phyloP scores from a whole-genome alignment of 1,284 basidiomycete genomes.

The Cryptococcus sp. region DNA sequence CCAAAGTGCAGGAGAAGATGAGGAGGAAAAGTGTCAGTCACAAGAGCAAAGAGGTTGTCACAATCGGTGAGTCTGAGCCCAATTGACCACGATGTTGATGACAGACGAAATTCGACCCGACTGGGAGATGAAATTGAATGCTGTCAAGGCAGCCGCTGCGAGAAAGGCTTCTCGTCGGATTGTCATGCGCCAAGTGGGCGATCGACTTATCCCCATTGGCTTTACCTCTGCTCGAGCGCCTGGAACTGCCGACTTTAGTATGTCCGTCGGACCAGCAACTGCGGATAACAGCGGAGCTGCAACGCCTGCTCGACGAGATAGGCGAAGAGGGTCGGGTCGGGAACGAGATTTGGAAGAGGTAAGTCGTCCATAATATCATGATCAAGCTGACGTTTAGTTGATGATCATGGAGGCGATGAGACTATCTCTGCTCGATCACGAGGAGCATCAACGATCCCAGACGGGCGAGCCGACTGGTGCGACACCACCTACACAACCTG shows the following conservation, averaged over 20 bases:
- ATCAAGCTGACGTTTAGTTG: conserved; percentile 53
- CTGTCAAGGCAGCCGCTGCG: conserved; percentile 77
- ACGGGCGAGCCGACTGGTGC: conserved; percentile 18
- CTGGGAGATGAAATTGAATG: conserved; percentile 88
- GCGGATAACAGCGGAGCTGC: conserved; percentile 15
- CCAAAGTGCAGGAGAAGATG: conserved; percentile 34
- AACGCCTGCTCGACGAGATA: conserved; percentile 12
- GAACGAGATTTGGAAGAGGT: conserved; percentile 85
- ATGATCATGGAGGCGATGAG: conserved; percentile 99
- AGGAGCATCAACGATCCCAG: conserved; percentile 49
- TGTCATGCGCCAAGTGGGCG: conserved; percentile 97
- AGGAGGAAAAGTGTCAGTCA: conserved; percentile 49
- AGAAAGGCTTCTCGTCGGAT: conserved; percentile 90
- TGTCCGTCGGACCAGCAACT: conserved; percentile 17
- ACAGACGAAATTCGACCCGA: conserved; percentile 87
- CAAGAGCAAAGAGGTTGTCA: conserved; percentile 68
- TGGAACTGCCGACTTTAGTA: conserved; percentile 43
- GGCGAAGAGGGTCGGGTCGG: conserved; percentile 50
- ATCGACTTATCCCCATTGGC: conserved; percentile 91
- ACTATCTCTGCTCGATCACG: conserved; percentile 83
- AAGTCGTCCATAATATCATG: conserved; percentile 36
- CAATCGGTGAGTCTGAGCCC: conserved; percentile 63
- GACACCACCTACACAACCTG: conserved; percentile 2
- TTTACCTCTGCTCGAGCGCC: conserved; percentile 58
- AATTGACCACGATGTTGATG: background rate